Base-by-base conservation (phyloP, 352 stramenopile species). In the Phytophthora sp. region DNA sequence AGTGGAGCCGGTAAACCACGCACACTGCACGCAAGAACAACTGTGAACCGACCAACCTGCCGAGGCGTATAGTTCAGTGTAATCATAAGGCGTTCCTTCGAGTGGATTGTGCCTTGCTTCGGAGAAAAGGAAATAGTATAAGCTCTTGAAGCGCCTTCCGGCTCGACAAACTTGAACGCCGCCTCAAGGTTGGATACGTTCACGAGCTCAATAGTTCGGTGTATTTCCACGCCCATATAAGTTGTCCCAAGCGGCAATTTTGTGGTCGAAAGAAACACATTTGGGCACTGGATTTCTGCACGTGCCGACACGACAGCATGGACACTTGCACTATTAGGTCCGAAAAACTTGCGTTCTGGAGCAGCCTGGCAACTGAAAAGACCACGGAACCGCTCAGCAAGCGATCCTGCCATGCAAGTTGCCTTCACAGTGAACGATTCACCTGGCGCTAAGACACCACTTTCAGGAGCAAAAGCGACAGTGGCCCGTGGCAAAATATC, bases 151-250 rank as follows among this genome's bases (percentile, higher is more conserved):
- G 28, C 41, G 7, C 79, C 79, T 26, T 91, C 72, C 1, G 82
- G 84, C 45, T 92, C 83, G 11, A 81, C 66, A 41, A 91, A 92
- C 59, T 91, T 91, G 67, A 93, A 95, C 1, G 55, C 58, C 15
- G 84, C 79, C 26, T 88, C 79, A 18, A 93, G 75, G 43, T 93
- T 95, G 20, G 86, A 95, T 4, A 92, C 72, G 32, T 95, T 95
- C 13, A 91, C 57, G n/a, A 95, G 74, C 23, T 83, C 39, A 38
- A 92, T 27, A 0, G 62, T 79, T 11, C 76, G 57, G 1, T 65
- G 71, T 13, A 89, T 75, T 6, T 68, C 48, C 17, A 92, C 80
- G 4, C 79, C 78, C 32, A 92, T 54, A 56, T 92, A 95, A 6
- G 80, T 91, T 5, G 84, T 83, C 20, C 84, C 84, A 0, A 92